phyloP scores from a whole-genome alignment of 441 rosid genomes.

The Corymbia calophylla region DNA sequence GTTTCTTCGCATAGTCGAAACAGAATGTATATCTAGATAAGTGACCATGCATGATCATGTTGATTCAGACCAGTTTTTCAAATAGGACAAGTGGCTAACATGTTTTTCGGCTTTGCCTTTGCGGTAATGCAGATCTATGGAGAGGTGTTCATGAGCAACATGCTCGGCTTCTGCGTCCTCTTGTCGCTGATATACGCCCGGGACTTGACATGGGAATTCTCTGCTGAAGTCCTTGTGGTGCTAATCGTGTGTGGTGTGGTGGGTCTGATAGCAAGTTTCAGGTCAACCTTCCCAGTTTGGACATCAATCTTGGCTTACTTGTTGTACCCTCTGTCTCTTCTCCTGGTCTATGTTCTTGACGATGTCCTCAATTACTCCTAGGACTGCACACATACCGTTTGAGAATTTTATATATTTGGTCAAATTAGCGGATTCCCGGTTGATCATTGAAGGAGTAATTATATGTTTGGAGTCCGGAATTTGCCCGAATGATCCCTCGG shows the following conservation, averaged over 20 bases:
- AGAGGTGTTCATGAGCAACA: slow-evolving; percentile 28
- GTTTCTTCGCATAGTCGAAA: background rate
- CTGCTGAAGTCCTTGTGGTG: slow-evolving; percentile 20
- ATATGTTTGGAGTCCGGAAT: background rate
- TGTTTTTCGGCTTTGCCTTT: background rate
- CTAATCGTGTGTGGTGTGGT: slow-evolving; percentile 5
- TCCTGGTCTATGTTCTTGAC: slow-evolving; percentile 20
- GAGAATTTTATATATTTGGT: background rate
- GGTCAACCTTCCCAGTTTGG: slow-evolving; percentile 22
- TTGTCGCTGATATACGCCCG: slow-evolving; percentile 19
- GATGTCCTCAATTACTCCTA: slow-evolving; percentile 1
- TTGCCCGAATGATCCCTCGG: background rate
- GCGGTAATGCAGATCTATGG: slow-evolving; percentile 20
- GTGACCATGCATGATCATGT: background rate
- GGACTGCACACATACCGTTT: background rate
- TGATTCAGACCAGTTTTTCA: background rate
- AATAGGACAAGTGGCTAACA: background rate
- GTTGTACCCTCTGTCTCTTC: slow-evolving; percentile 24
- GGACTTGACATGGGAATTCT: slow-evolving; percentile 23
- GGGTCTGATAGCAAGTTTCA: slow-evolving; percentile 13
- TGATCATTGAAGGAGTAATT: background rate
- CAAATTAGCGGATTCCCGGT: background rate
- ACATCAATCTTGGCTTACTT: slow-evolving; percentile 22
- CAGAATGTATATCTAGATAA: background rate
- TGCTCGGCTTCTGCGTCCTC: slow-evolving; percentile 9